Evolutionary conservation across 306 rosid species (phyloP).

Genomic region (Astragalus membranaceus): DNA sequence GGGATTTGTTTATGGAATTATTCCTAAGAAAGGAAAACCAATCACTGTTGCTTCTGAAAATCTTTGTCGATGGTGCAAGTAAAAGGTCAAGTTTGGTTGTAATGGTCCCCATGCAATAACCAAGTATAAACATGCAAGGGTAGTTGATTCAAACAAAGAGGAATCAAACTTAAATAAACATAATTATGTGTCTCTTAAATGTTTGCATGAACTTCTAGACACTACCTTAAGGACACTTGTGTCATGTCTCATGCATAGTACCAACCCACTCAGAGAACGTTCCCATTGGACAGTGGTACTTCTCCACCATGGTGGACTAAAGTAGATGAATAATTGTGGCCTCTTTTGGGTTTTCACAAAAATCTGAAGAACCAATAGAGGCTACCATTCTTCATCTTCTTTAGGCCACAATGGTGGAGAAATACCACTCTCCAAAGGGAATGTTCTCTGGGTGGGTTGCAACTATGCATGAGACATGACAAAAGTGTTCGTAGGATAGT

Average conservation of each 20-base stretch:
- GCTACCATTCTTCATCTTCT: constrained; percentile 59
- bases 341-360: constrained; percentile 27
- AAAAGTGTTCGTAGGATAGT: constrained; percentile 57
- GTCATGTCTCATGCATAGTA: constrained; percentile 51
- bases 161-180: not conserved
- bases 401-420: constrained; percentile 76
- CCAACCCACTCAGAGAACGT: constrained; percentile 54
- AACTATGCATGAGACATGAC: constrained; percentile 53
- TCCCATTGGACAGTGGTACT: constrained; percentile 55
- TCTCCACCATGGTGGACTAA: constrained; percentile 75
- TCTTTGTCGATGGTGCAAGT: constrained; percentile 63
- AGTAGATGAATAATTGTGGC: constrained; percentile 58
- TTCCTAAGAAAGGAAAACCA: constrained; percentile 61
- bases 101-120: constrained; percentile 59
- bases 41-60: constrained; percentile 54
- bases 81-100: constrained; percentile 51
- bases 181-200: not conserved
- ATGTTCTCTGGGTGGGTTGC: constrained; percentile 64
- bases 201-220: constrained; percentile 44
- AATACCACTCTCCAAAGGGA: constrained; percentile 55
- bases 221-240: constrained; percentile 56
- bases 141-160: not conserved
- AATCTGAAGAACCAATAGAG: constrained; percentile 42
- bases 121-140: constrained; percentile 26
- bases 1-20: constrained; percentile 63